Evolutionary conservation across 2,329 filamentous ascomycete genomes (phyloP).

Genomic region (Madurella fahalii): DNA sequence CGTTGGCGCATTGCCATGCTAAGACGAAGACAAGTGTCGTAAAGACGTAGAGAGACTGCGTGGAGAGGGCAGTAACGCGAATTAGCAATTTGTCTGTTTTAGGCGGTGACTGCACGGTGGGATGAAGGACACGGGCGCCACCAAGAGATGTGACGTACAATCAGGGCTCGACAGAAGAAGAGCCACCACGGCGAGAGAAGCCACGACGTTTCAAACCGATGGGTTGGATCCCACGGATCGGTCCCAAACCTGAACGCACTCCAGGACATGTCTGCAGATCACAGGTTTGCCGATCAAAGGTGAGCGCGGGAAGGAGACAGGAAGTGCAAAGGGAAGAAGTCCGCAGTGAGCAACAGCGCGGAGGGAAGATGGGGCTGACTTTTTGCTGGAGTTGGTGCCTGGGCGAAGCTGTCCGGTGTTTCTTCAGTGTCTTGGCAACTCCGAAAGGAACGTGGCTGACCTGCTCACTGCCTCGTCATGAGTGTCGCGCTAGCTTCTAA

Average conservation of each 20-base stretch:
- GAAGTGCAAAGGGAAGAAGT: neutral
- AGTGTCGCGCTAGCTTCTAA: no score
- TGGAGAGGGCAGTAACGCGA: neutral
- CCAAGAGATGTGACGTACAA: slow-evolving; percentile 39
- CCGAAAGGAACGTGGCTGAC: neutral
- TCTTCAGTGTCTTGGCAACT: neutral
- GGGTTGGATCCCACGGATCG: slow-evolving; percentile 49
- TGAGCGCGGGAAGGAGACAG: neutral
- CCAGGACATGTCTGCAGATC: neutral
- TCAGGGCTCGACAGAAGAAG: slow-evolving; percentile 51
- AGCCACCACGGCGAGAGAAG: slow-evolving; percentile 63
- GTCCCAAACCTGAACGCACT: slow-evolving; percentile 35
- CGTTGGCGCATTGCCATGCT: slow-evolving; percentile 58
- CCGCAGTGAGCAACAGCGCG: neutral
- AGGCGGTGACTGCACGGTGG: no score
- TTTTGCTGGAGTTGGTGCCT: neutral
- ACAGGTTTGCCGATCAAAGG: neutral
- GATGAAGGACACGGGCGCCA: neutral
- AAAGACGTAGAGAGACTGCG: slow-evolving; percentile 63
- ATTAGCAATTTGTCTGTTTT: neutral
- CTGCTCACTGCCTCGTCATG: neutral
- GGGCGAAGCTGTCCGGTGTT: no score
- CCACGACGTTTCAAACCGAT: slow-evolving; percentile 79
- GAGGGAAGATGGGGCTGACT: neutral
- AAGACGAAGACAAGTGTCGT: slow-evolving; percentile 65